Base-by-base conservation (phyloP, 1,139 yeast species). In the Suhomyces panamericanus region DNA sequence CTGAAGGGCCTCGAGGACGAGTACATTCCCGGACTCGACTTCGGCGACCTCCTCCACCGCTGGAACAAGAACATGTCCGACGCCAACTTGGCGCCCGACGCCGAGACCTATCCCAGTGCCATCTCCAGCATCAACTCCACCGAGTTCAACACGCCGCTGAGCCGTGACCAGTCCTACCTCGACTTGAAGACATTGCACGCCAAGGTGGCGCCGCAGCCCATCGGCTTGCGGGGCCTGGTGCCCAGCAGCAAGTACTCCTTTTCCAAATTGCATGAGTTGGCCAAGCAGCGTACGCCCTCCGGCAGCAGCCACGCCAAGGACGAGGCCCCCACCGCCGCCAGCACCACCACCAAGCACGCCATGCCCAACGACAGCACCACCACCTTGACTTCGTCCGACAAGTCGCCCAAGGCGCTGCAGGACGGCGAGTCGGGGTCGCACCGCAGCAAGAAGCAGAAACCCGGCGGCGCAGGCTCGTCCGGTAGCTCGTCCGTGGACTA, bases 1-100 rank as follows among this genome's bases (percentile, higher is more conserved):
- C 44, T 50, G 17, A 46, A 41, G n/a, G 88, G 87, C 1, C 67
- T 84, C 51, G 85, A 82, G 55, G 91, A 85, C 59, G 91, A 85
- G 56, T 85, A 84, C 55, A 76, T 85, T 13, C 90, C 90, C 0
- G 87, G 83, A 24, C 66, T 85, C 35, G 80, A 78, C 51, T 80
- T 79, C 54, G 70, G 74, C 15, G 71, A 73, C 36, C 64, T 70
- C 61, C 56, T 73, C 2, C 65, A 64, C 50, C 60, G 64, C 42
- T 74, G 79, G 79, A 65, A 64, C 46, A 54, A 55, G 15, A 43
- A 36, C 44, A 39, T 52, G 12, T 51, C 60, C 2, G 64, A 59
- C 30, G 53, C 47, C n/a, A 54, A 47, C 22, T 44, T 56, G 27
- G 47, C 51, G 26, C 26, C 34, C 10, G 22, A 28, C 28, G 29